These are phyloP conservation scores for Quercus glauca DNA, from an alignment of 306 rosid genomes.

Conservation along the genomic window DNA sequence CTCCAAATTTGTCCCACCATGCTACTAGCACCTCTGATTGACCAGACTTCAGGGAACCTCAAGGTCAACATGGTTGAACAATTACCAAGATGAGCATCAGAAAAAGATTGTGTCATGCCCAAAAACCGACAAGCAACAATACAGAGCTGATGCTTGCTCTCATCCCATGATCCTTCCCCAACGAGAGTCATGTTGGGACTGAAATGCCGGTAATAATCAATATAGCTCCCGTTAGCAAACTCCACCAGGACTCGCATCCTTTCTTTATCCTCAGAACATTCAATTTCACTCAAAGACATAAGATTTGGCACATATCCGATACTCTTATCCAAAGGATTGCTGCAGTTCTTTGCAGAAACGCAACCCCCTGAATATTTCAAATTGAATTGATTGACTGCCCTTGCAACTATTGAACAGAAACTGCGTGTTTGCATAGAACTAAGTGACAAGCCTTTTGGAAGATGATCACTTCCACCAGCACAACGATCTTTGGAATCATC, in stretches of 20 bases:
- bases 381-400: conserved; percentile 10
- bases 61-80: conserved; percentile 50
- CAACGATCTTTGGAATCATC: background rate
- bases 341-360: conserved; percentile 38
- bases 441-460: conserved; percentile 19
- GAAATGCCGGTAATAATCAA: conserved; percentile 11
- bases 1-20: conserved; percentile 61
- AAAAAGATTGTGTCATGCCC: conserved; percentile 24
- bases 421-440: background rate
- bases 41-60: conserved; percentile 43
- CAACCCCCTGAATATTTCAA: conserved; percentile 45
- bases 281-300: conserved; percentile 29
- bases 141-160: conserved; percentile 29
- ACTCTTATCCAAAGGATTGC: conserved; percentile 35
- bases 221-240: conserved; percentile 11
- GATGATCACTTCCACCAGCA: conserved; percentile 18
- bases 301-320: conserved; percentile 26
- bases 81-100: conserved; percentile 38
- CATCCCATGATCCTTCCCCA: conserved; percentile 66
- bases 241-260: conserved; percentile 30
- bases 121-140: conserved; percentile 41
- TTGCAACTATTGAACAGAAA: conserved; percentile 32
- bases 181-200: conserved; percentile 32
- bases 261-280: conserved; percentile 16
- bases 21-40: conserved; percentile 36